These are phyloP conservation scores for Parastagonospora avenae DNA, from an alignment of 2,329 filamentous ascomycete species.

Conservation along the genomic window DNA sequence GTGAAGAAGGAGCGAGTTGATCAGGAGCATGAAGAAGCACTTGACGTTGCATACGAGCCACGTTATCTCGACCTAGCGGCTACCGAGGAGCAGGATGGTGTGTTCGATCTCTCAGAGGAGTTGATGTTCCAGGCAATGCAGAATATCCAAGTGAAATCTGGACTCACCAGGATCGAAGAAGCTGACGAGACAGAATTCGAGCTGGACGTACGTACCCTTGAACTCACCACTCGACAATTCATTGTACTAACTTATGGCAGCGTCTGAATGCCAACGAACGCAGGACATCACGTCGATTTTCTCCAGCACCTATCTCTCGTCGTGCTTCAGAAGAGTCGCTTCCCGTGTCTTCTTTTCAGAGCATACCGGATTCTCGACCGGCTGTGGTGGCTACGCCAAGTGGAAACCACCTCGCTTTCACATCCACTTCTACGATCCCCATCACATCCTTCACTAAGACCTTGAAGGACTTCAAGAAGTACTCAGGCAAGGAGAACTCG, in stretches of 20 bases:
- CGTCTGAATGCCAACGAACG: not conserved
- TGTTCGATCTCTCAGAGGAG: not conserved
- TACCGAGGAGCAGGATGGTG: not conserved
- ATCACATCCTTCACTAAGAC: conserved; percentile 25
- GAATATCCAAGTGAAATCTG: not conserved
- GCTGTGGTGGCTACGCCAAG: conserved; percentile 1
- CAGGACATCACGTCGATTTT: not conserved
- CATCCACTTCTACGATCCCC: not conserved
- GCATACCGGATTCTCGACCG: not conserved
- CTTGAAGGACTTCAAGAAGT: conserved; percentile 23
- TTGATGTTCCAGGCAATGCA: not conserved
- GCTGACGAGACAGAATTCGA: not conserved
- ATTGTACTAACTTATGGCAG: not conserved
- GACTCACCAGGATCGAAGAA: not conserved
- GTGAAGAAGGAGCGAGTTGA: not conserved
- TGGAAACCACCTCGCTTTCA: conserved; percentile 10
- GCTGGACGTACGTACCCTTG: no score
- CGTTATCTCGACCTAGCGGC: not conserved
- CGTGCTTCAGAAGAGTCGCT: not conserved
- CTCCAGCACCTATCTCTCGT: not conserved
- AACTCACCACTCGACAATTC: no score
- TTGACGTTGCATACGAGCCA: not conserved
- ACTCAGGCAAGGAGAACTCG: conserved; percentile 16
- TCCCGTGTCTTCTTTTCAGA: not conserved
- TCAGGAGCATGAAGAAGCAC: not conserved